Evolutionary conservation across 148 eudicot genomes (phyloP), one percentile per base, ranked within the genome.

Genomic region (Camellia granthamiana): DNA sequence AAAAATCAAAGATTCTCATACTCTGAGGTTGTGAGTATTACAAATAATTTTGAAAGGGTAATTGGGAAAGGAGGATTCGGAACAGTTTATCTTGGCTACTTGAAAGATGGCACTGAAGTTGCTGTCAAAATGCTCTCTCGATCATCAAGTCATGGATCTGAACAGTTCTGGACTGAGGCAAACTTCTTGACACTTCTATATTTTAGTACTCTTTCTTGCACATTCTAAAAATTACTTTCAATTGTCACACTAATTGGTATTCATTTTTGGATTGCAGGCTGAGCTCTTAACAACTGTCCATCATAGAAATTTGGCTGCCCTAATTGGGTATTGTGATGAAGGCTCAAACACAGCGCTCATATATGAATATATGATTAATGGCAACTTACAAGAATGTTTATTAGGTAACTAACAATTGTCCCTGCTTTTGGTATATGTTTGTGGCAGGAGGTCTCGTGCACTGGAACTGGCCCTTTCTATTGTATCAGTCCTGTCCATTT

Each of bases 11-110:
- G 74, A 42, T 77, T 79, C 21, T 51, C 80, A 44, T 85, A 79
- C 52, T 71, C 80, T n/a, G 83, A 85, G 67, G 71, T 85, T 18
- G 14, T 77, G 64, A 75, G 42, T 5, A 78, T 85, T 13, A 85
- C 84, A 46, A 75, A 73, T 41, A 77, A 16, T 2, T 62, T 62
- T 0, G 23, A 5, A 62, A 62, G 79, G 38, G n/a, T 16, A 44
- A 12, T 16, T 6, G 42, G 43, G 76, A 72, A 54, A 62, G 66
- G 66, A 62, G 66, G 66, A 62, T 62, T 62, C 12, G 69, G 44
- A 66, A 66, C 69, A 8, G 69, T 66, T 13, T 66, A 66, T 66
- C 69, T 66, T 66, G 69, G 44, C 44, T 30, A 14, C 69, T 14
- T 21, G 7, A 19, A 69, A 14, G 52, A 69, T 43, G 73, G 73